Base-by-base conservation (phyloP, 2,329 filamentous ascomycete species). In the Huntiella savannae region DNA sequence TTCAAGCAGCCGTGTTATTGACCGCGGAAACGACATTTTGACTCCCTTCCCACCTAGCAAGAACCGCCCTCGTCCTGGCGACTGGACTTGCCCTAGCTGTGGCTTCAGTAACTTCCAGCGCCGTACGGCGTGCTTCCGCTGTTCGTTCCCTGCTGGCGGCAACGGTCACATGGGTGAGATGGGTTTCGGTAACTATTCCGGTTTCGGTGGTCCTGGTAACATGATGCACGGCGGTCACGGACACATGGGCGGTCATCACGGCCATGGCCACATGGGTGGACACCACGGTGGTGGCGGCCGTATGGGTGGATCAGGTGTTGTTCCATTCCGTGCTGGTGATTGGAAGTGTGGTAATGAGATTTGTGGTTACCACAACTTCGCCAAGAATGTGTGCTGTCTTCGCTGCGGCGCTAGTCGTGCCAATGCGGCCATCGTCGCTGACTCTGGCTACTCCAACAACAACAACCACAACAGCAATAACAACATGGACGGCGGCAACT, bases 41-140 rank as follows among this genome's bases (percentile, higher is more conserved):
- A 95, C 88, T 1, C 87, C 91, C 0, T 98, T 98, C 70, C 91
- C 91, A 44, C 91, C 91, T 1, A 95, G 87, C 66, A 98, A 98
- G 73, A 98, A 98, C 65, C 79, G 91, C 38, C 91, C 91, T 51
- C 82, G 91, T 49, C 91, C 91, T 35, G 91, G 91, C 61, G 91
- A 98, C 64, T 98, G 91, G 91, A 96, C 88, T 50, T 98, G 91
- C 69, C 91, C 91, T 40, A 95, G 87, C 45, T 98, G 91, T 59
- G 91, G 91, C 51, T 98, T 98, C 68, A 95, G 86, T 57, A 98
- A 98, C 71, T 98, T 98, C 70, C 91, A 98, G 66, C 84, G 91
- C 57, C 84, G 91, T 55, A 96, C 91, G 13, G 91, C 88, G 45
- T 98, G 91, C 65, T 98, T 98, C 81, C 82, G 91, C 56, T 98